phyloP scores from a whole-genome alignment of 2,329 filamentous ascomycete genomes.

The Ophiostoma sp. region DNA sequence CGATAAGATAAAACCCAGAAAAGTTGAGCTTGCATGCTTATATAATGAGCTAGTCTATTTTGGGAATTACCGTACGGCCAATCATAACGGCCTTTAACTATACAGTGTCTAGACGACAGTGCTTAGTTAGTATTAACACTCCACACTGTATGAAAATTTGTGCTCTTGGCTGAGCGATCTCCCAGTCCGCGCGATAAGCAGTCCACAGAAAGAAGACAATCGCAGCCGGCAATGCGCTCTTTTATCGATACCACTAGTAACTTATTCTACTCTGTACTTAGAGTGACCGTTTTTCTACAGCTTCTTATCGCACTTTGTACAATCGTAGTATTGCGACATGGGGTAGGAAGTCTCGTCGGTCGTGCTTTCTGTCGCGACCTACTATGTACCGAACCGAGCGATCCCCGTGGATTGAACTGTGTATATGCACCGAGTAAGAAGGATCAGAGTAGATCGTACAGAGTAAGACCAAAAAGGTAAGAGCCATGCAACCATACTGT shows the following conservation, averaged over 20 bases:
- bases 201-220: neutral
- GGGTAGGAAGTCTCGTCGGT: neutral
- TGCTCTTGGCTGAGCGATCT: neutral
- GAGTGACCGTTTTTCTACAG: conserved; percentile 1
- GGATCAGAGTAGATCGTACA: too few relatives aligned
- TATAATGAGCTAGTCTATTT: neutral
- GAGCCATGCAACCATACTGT: neutral
- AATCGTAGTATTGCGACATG: neutral
- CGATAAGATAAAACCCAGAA: conserved; percentile 14
- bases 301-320: neutral
- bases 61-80: neutral
- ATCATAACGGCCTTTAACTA: neutral
- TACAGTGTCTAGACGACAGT: neutral
- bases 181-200: neutral
- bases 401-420: too few relatives aligned
- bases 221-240: neutral
- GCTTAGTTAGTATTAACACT: neutral
- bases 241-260: neutral
- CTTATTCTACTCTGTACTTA: neutral
- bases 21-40: conserved; percentile 9
- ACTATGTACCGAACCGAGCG: too few relatives aligned
- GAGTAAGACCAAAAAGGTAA: neutral
- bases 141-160: conserved; percentile 13
- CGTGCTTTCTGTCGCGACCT: neutral
- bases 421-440: too few relatives aligned